Base-by-base conservation (phyloP, 1,284 basidiomycete species). In the Ustilago shanxiensis region DNA sequence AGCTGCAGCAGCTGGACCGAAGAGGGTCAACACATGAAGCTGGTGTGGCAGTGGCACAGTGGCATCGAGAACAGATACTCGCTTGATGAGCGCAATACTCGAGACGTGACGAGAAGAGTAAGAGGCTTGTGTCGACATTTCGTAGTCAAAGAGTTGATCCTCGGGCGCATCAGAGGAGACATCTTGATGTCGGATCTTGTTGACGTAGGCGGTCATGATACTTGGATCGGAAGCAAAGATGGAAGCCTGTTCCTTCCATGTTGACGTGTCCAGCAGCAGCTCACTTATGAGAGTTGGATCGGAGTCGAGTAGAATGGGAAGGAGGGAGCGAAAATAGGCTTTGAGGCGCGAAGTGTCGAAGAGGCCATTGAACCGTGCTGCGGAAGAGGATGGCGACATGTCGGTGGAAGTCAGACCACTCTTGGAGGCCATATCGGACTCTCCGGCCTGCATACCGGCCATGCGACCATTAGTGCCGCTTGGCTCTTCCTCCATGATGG, bases 1-100 rank as follows among this genome's bases (percentile, higher is more conserved):
- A 22, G 80, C 73, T 18, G 74, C 70, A 71, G 93, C 92, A 50
- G 94, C 92, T 5, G 93, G 93, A 24, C 94, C 94, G 79, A 95
- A 98, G 29, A 98, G 89, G 79, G 95, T 97, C 57, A 98, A 89
- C 69, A 98, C 92, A 81, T 98, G 94, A 10, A 98, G 89, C 86
- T 99, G 96, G 8, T 90, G 88, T 3, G 93, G 91, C 5, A 98
- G 89, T 0, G 95, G 92, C 4, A 90, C 88, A 16, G 91, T 86
- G 1, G 92, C 90, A 87, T 98, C 95, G 52, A 98, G 90, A 1
- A 90, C 91, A 0, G 93, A 91, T 9, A 91, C 91, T 53, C 95
- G 92, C 87, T 98, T 98, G 89, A 99, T 97, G 85, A 98, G 90
- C 35, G 95, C 95, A 56, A 99, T 90, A 0, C 95, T 96, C 10